These are phyloP conservation scores for Mucor irregularis DNA, from an alignment of 371 early-diverging fungal genomes.

Conservation along the genomic window DNA sequence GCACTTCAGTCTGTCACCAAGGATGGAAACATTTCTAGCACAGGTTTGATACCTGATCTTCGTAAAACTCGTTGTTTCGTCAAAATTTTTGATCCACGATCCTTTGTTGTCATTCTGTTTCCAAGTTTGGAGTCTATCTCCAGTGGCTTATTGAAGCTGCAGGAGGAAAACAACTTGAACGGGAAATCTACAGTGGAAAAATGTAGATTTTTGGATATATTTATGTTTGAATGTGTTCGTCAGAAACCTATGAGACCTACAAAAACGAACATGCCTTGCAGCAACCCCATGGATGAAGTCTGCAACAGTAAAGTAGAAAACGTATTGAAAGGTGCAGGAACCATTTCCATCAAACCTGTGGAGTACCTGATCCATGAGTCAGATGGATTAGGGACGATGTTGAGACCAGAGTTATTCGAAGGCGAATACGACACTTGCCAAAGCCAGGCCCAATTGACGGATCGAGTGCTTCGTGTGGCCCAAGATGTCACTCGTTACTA, in stretches of 20 bases:
- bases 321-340: slow-evolving; percentile 7
- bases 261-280: slow-evolving; percentile 16
- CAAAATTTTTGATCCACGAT: slow-evolving; percentile 60
- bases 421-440: slow-evolving; percentile 29
- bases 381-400: slow-evolving; percentile 39
- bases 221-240: slow-evolving; percentile 65
- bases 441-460: slow-evolving; percentile 26
- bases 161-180: slow-evolving; percentile 1
- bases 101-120: slow-evolving; percentile 64
- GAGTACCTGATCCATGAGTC: slow-evolving; percentile 39
- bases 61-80: slow-evolving; percentile 68
- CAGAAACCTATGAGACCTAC: slow-evolving; percentile 50
- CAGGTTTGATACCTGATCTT: slow-evolving; percentile 28
- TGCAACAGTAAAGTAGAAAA: slow-evolving; percentile 5
- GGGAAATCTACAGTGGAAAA: slow-evolving; percentile 7
- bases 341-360: slow-evolving; percentile 20
- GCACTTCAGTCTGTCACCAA: slow-evolving; percentile 26
- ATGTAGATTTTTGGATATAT: slow-evolving; percentile 25
- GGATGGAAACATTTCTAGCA: slow-evolving; percentile 21
- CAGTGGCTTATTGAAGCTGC: slow-evolving; percentile 29
- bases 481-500: slow-evolving; percentile 44
- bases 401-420: slow-evolving; percentile 35
- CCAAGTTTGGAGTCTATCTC: slow-evolving; percentile 58
- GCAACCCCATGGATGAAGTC: slow-evolving; percentile 8
- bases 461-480: slow-evolving; percentile 34